A percentile compares a stretch with the other conserved stretches of the same genome.
phyloP scores from a whole-genome alignment of 2,329 filamentous ascomycete genomes.

The Alternaria brassicae region DNA sequence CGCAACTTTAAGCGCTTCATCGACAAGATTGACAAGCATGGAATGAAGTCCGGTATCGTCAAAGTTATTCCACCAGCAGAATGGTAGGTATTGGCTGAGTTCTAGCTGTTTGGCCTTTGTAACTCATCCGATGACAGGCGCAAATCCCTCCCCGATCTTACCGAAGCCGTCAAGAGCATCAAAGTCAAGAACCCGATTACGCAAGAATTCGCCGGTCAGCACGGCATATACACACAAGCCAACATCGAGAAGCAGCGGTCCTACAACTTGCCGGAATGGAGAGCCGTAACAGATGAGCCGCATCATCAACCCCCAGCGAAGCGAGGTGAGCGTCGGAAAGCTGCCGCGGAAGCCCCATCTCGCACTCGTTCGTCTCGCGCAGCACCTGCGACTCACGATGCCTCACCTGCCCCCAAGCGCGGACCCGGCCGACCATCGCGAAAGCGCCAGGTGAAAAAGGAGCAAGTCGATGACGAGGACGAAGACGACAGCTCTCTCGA shows the following conservation, averaged over 20 bases:
- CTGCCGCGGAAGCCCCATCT: slow-evolving; percentile 40
- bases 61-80: slow-evolving; percentile 93
- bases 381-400: slow-evolving; percentile 44
- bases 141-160: slow-evolving; percentile 75
- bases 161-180: slow-evolving; percentile 88
- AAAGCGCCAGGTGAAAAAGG: slow-evolving; percentile 33
- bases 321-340: slow-evolving; percentile 78
- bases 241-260: slow-evolving; percentile 96
- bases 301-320: slow-evolving; percentile 94
- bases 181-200: slow-evolving; percentile 96
- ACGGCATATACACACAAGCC: slow-evolving; percentile 94
- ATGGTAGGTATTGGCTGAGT: slow-evolving; percentile 69
- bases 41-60: slow-evolving; percentile 96
- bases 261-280: slow-evolving; percentile 97
- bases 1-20: slow-evolving; percentile 92
- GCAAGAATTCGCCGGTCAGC: slow-evolving; percentile 95
- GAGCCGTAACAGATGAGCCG: slow-evolving; percentile 88
- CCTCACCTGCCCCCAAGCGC: slow-evolving; percentile 54
- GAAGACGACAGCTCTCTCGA: slow-evolving; percentile 42
- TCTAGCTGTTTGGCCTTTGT: neutral
- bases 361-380: slow-evolving; percentile 45
- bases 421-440: slow-evolving; percentile 57
- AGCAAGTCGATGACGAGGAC: slow-evolving; percentile 39
- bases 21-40: slow-evolving; percentile 87
- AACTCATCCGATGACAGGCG: slow-evolving; percentile 55